Conservation (phyloP, 2,329 filamentous ascomycete species). For the Rhynchosporium secalis region DNA sequence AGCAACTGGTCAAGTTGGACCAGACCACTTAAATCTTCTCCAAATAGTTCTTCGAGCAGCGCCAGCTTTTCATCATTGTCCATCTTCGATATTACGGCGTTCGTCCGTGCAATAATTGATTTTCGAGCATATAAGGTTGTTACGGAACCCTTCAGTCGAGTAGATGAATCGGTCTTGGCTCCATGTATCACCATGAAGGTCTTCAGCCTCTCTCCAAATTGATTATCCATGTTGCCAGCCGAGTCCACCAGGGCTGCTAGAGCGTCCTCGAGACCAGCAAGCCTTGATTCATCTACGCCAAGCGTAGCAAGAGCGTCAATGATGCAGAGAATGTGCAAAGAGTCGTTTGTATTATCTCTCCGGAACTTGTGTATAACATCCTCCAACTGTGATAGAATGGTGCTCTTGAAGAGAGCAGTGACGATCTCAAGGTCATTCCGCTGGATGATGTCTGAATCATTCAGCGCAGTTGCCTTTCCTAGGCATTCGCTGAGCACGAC, state of each 20-base stretch:
- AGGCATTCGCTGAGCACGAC: constrained; percentile 27
- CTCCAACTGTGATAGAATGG: constrained; percentile 30
- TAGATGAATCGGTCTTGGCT: neutral
- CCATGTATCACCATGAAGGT: constrained; percentile 30
- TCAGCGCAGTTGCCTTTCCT: constrained; percentile 23
- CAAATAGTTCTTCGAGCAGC: constrained; percentile 30
- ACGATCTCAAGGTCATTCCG: constrained; percentile 24
- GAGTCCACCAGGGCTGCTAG: constrained; percentile 19
- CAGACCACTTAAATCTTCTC: constrained; percentile 12
- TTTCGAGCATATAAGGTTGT: constrained; percentile 30
- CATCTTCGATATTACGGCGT: constrained; percentile 20
- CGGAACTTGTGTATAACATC: constrained; percentile 23
- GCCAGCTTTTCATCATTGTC: constrained; percentile 31
- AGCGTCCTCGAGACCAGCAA: constrained; percentile 25
- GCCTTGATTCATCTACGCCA: constrained; percentile 19
- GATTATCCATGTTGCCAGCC: constrained; percentile 14
- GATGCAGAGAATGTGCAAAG: constrained; percentile 28
- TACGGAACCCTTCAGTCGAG: constrained; percentile 22
- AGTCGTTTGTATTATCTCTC: constrained; percentile 18
- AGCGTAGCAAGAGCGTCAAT: constrained; percentile 33
- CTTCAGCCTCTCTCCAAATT: constrained; percentile 27
- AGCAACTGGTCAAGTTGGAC: constrained; percentile 33
- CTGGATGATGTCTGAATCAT: constrained; percentile 30
- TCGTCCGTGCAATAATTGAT: constrained; percentile 26
- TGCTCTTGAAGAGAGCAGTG: constrained; percentile 24